Percentiles rank a stretch among this genome's conserved stretches.
Conservation (phyloP, 371 early-diverging fungal species). For the Mucor irregularis region DNA sequence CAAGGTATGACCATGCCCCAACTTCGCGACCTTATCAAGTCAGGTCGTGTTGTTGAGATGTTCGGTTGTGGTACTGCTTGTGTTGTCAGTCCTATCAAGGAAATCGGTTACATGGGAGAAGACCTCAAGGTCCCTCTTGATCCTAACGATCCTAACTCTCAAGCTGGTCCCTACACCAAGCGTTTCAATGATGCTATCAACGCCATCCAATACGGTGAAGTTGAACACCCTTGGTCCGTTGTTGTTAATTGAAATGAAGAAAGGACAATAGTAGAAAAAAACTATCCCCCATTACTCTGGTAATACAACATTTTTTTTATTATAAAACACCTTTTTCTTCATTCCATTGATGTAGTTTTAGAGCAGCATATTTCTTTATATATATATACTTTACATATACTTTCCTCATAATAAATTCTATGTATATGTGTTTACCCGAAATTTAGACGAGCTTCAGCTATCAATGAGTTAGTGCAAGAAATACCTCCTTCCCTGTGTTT, state of each 20-base stretch:
- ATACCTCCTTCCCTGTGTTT: too few species aligned
- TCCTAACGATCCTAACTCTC: conserved; percentile 72
- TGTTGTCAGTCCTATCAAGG: conserved; percentile 92
- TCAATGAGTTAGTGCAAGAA: too few species aligned
- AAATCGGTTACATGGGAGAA: conserved; percentile 70
- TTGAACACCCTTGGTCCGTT: conserved; percentile 73
- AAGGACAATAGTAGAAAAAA: not conserved
- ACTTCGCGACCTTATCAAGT: conserved; percentile 71
- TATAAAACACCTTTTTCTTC: too few species aligned
- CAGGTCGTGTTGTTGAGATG: conserved; percentile 73
- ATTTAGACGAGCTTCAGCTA: too few species aligned
- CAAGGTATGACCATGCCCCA: conserved; percentile 84
- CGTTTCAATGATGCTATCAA: conserved; percentile 86
- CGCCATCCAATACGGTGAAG: conserved; percentile 94
- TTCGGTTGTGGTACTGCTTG: conserved; percentile 97
- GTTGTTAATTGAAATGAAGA: conserved; percentile 46
- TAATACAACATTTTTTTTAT: not conserved
- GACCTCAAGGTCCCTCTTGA: conserved; percentile 87
- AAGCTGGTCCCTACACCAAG: conserved; percentile 91
- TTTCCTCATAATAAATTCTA: too few species aligned
- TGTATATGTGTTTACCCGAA: too few species aligned
- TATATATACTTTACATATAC: too few species aligned
- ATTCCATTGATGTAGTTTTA: too few species aligned
- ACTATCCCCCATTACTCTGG: not conserved
- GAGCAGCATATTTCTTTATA: too few species aligned